Conservation (phyloP, 2,329 filamentous ascomycete genomes). For the Nakataea oryzae region DNA sequence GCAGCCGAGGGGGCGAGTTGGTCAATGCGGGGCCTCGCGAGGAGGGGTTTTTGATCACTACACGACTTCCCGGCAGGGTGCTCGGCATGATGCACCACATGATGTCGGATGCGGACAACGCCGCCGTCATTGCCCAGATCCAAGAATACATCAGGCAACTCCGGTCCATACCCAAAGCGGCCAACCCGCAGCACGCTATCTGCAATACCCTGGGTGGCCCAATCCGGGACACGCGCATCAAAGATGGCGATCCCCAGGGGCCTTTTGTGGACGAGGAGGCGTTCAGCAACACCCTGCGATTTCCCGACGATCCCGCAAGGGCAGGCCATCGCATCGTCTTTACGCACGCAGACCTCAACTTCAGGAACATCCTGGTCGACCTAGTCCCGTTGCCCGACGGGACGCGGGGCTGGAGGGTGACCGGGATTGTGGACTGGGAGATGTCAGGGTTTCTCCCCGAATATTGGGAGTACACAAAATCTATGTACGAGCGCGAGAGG, state of each 20-base stretch:
- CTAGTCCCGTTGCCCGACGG: slow-evolving; percentile 10
- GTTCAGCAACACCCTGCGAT: slow-evolving; percentile 19
- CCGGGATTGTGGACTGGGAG: slow-evolving; percentile 20
- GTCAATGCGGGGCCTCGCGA: no score
- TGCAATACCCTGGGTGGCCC: slow-evolving; percentile 19
- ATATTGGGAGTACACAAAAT: slow-evolving; percentile 20
- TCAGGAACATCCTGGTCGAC: slow-evolving; percentile 21
- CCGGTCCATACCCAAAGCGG: slow-evolving; percentile 12
- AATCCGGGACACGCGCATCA: slow-evolving; percentile 17
- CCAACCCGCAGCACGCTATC: slow-evolving; percentile 11
- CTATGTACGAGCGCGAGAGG: slow-evolving; percentile 11
- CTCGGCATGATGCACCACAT: slow-evolving; percentile 11
- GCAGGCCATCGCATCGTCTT: slow-evolving; percentile 19
- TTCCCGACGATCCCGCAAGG: slow-evolving; percentile 17
- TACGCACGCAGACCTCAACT: slow-evolving; percentile 22
- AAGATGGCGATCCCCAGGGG: slow-evolving; percentile 11
- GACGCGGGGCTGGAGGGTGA: slow-evolving; percentile 14
- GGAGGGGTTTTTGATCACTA: slow-evolving; percentile 13
- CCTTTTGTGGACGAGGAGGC: slow-evolving; percentile 18
- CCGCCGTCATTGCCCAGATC: slow-evolving; percentile 13
- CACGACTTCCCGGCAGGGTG: slow-evolving; percentile 10
- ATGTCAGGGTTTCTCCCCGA: slow-evolving; percentile 16
- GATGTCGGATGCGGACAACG: slow-evolving; percentile 15
- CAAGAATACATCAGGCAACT: slow-evolving; percentile 16
- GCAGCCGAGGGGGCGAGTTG: no score